A percentile compares a stretch with the other conserved stretches of the same genome.
Evolutionary conservation across 768 basidiomycete species (phyloP).

Genomic region (Dentipellis sp.): DNA sequence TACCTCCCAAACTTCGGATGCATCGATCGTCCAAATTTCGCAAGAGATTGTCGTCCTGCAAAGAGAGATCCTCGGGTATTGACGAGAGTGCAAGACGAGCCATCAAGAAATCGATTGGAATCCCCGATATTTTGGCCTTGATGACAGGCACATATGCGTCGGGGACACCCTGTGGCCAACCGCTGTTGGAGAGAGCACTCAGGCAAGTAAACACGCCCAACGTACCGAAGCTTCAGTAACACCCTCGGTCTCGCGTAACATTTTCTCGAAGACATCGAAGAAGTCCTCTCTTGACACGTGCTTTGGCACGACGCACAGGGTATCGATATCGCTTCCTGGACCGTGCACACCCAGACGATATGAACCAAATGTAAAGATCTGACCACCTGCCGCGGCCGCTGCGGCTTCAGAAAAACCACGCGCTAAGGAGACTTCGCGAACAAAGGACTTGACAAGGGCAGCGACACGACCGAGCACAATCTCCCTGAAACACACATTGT

Average conservation of each 20-base stretch:
- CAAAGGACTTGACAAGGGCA: conserved; percentile 87
- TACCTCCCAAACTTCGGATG: conserved; percentile 90
- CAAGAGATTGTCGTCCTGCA: conserved; percentile 86
- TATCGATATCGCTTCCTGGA: conserved; percentile 95
- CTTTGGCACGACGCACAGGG: conserved; percentile 94
- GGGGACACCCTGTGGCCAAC: conserved; percentile 70
- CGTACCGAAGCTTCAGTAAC: conserved; percentile 80
- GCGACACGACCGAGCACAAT: conserved; percentile 86
- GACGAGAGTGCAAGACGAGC: conserved; percentile 78
- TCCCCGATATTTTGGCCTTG: conserved; percentile 82
- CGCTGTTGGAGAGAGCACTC: conserved; percentile 2
- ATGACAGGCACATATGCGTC: conserved; percentile 96
- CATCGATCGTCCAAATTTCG: conserved; percentile 91
- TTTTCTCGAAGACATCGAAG: conserved; percentile 82
- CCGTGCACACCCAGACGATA: conserved; percentile 97
- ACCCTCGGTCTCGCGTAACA: conserved; percentile 78
- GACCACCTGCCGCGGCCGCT: conserved; percentile 86
- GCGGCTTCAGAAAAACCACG: conserved; percentile 83
- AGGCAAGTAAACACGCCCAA: neutral
- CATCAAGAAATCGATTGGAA: conserved; percentile 92
- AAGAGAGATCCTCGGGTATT: conserved; percentile 86
- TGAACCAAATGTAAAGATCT: conserved; percentile 98
- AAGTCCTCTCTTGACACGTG: conserved; percentile 95
- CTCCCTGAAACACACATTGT: conserved; percentile 51
- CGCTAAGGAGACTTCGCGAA: conserved; percentile 67